Evolutionary conservation across 2,329 filamentous ascomycete species (phyloP), one percentile per base, ranked within the genome.

Genomic region (Coniochaeta sp.): DNA sequence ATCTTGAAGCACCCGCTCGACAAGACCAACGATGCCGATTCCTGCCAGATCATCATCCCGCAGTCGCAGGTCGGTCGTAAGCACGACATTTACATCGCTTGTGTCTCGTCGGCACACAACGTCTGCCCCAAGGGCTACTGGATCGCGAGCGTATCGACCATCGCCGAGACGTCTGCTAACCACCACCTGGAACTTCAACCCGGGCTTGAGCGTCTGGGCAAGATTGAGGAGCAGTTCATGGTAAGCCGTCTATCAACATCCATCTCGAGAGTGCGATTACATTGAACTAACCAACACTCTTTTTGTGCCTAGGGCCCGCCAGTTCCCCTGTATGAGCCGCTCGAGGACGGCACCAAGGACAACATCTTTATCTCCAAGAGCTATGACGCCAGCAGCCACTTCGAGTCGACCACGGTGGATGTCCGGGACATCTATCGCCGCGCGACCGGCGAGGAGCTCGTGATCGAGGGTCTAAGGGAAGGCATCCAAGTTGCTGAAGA

Each of bases 61-160:
- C 95, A 99, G 78, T 96, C 91, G 58, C 95, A 99, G 77, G 91
- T 98, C 67, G 93, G 92, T 73, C 89, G 95, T 70, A 96, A 96
- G 84, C 90, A 99, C 73, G 91, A 98, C 72, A 93, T 99, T 71
- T 99, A 99, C 82, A 89, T 99, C 72, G 93, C 95, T 60, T 90
- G 95, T 74, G 92, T 99, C 62, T 97, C 93, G 1, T 91, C 91
- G 42, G 91, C 93, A 40, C 96, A 99, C 81, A 98, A 96, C 70
- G 96, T 99, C 68, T 98, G 93, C 80, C 95, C 96, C 70, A 96
- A 96, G 84, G 93, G 93, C 63, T 98, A 97, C 85, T 99, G 96
- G 82, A 91, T 99, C 68, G 95, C 95, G 69, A 99, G 98, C 63
- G 93, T 99, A 65, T 96, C 92, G 55, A 99, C 95, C 62, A 97